Percentiles rank a stretch among this genome's conserved stretches.
Conservation (phyloP, 2,329 filamentous ascomycete species). For the Aspergillus ibericus region DNA sequence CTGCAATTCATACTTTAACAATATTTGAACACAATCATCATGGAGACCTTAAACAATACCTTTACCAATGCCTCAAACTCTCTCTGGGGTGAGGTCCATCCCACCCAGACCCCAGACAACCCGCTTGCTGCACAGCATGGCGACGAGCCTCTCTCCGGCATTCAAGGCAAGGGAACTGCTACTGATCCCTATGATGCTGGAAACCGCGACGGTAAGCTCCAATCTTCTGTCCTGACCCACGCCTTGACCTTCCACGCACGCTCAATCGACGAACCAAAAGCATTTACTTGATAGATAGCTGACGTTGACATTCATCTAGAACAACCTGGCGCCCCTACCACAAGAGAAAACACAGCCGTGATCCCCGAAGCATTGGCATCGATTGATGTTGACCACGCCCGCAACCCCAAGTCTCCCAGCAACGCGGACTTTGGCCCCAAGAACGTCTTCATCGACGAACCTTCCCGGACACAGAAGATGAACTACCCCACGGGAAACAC, state of each 20-base stretch:
- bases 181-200: conserved; percentile 78
- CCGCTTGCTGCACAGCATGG: conserved; percentile 35
- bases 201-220: conserved; percentile 61
- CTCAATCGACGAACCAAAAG: background rate
- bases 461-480: background rate
- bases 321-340: conserved; percentile 27
- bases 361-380: conserved; percentile 19
- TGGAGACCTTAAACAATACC: conserved; percentile 64
- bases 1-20: background rate
- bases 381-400: background rate
- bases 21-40: conserved; percentile 34
- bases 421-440: conserved; percentile 4
- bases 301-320: too few species aligned
- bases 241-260: background rate
- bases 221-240: background rate
- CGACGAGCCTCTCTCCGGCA: conserved; percentile 71
- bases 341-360: conserved; percentile 24
- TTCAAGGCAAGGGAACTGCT: conserved; percentile 64
- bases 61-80: conserved; percentile 51
- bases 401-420: conserved; percentile 6
- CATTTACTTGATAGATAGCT: conserved; percentile 2
- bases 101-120: conserved; percentile 18
- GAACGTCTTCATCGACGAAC: conserved; percentile 8
- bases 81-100: conserved; percentile 48
- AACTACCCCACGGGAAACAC: background rate